Conservation (phyloP, 2,329 filamentous ascomycete genomes). For the Neocatenulostroma microsporum region DNA sequence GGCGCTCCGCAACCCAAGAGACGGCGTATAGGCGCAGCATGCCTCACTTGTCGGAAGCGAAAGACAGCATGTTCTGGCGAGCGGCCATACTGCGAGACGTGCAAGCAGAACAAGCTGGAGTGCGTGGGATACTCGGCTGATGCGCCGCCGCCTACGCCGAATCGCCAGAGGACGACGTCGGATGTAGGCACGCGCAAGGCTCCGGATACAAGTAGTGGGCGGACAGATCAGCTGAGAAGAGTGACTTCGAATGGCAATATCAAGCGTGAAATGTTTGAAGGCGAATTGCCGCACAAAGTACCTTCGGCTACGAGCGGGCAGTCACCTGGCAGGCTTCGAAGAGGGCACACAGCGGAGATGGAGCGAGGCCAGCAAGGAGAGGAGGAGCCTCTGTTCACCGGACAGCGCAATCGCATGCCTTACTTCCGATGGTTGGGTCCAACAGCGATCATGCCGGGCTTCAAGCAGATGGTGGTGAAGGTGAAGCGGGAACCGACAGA, state of each 20-base stretch:
- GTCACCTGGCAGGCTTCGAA: not conserved
- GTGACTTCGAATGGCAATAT: not conserved
- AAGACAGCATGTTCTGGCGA: slow-evolving; percentile 44
- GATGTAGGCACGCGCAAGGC: slow-evolving; percentile 9
- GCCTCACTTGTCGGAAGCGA: slow-evolving; percentile 42
- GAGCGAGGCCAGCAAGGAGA: not conserved
- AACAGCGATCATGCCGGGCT: slow-evolving; percentile 83
- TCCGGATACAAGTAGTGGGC: not conserved
- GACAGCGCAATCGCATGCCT: slow-evolving; percentile 58
- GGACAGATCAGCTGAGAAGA: too few relatives aligned
- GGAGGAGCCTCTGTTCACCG: slow-evolving; percentile 23
- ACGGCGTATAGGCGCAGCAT: slow-evolving; percentile 67
- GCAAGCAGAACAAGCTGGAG: slow-evolving; percentile 41
- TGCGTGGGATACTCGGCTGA: slow-evolving; percentile 42
- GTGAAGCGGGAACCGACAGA: slow-evolving; percentile 60
- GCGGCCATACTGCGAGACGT: slow-evolving; percentile 39
- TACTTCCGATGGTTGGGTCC: slow-evolving; percentile 89
- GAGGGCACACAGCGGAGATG: slow-evolving; percentile 10
- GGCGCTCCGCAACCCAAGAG: slow-evolving; percentile 73
- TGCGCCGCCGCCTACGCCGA: slow-evolving; percentile 8
- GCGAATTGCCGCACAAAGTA: not conserved
- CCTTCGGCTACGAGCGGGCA: not conserved
- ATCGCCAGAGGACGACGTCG: slow-evolving; percentile 12
- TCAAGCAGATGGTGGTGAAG: slow-evolving; percentile 84
- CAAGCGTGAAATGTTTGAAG: not conserved